These are phyloP conservation scores for Toxoplasma gondii DNA, from an alignment of 169 alveolate genomes.

Conservation along the genomic window DNA sequence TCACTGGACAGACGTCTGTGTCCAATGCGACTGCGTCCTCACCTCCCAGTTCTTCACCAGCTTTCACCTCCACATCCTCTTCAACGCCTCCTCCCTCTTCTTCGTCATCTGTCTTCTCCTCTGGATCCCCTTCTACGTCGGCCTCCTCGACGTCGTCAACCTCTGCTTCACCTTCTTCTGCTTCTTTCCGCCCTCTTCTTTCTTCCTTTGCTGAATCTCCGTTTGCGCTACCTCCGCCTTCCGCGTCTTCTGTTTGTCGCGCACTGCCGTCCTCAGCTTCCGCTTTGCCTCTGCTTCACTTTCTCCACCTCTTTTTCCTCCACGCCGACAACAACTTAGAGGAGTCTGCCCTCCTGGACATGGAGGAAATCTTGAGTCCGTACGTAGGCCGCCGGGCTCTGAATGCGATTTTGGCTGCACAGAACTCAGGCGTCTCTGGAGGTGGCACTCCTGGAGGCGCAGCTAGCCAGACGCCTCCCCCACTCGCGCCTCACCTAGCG, in stretches of 20 bases:
- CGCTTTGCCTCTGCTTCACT: conserved; percentile 58
- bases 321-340: conserved; percentile 80
- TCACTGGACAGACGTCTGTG: neutral
- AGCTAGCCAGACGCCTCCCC: neutral
- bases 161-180: conserved; percentile 8
- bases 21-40: neutral
- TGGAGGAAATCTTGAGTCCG: conserved; percentile 75
- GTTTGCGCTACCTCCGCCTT: neutral
- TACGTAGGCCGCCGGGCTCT: conserved; percentile 49
- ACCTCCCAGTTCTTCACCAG: neutral
- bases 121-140: neutral
- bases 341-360: conserved; percentile 73
- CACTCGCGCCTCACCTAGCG: conserved; percentile 58
- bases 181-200: conserved; percentile 36
- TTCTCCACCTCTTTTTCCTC: conserved; percentile 75
- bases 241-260: conserved; percentile 41
- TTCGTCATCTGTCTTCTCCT: neutral
- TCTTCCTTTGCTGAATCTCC: neutral
- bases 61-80: neutral
- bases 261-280: conserved; percentile 21
- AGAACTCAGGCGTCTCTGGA: conserved; percentile 46
- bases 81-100: neutral
- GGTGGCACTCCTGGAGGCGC: conserved; percentile 45
- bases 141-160: conserved; percentile 12
- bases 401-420: neutral